These are phyloP conservation scores for Phytophthora boehmeriae DNA, from an alignment of 352 stramenopile species.

Conservation along the genomic window DNA sequence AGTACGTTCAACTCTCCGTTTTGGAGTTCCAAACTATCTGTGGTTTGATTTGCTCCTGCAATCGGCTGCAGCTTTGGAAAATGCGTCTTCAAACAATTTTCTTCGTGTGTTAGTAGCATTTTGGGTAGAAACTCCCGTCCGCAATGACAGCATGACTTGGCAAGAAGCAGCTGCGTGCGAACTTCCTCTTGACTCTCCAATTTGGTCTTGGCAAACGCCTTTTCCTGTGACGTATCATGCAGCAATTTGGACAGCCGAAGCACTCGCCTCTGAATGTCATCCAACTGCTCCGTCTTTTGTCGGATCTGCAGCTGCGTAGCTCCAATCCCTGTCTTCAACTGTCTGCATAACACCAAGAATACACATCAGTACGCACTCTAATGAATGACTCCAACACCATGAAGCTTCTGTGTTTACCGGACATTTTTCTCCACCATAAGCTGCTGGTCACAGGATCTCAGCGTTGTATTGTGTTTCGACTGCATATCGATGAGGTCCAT, in stretches of 20 bases:
- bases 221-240: slow-evolving; percentile 42
- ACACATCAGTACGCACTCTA: not conserved
- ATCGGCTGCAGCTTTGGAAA: slow-evolving; percentile 9
- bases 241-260: slow-evolving; percentile 48
- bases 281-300: slow-evolving; percentile 51
- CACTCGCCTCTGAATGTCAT: slow-evolving; percentile 54
- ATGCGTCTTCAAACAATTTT: slow-evolving; percentile 21
- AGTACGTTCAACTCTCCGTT: slow-evolving; percentile 4
- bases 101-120: slow-evolving; percentile 36
- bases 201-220: slow-evolving; percentile 49
- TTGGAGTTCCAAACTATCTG: slow-evolving; percentile 18
- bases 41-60: slow-evolving; percentile 27
- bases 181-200: slow-evolving; percentile 45
- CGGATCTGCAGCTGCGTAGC: slow-evolving; percentile 47
- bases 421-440: slow-evolving; percentile 60
- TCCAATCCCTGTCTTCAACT: slow-evolving; percentile 45
- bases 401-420: slow-evolving; percentile 28
- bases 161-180: slow-evolving; percentile 32
- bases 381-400: not conserved
- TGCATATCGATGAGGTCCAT: slow-evolving; percentile 63
- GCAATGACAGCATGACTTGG: slow-evolving; percentile 39
- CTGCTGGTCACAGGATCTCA: slow-evolving; percentile 62
- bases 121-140: slow-evolving; percentile 37
- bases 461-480: slow-evolving; percentile 40
- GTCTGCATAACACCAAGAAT: slow-evolving; percentile 22